Evolutionary conservation across 805 yeast species (phyloP).

Genomic region (Kuraishia ogatae): DNA sequence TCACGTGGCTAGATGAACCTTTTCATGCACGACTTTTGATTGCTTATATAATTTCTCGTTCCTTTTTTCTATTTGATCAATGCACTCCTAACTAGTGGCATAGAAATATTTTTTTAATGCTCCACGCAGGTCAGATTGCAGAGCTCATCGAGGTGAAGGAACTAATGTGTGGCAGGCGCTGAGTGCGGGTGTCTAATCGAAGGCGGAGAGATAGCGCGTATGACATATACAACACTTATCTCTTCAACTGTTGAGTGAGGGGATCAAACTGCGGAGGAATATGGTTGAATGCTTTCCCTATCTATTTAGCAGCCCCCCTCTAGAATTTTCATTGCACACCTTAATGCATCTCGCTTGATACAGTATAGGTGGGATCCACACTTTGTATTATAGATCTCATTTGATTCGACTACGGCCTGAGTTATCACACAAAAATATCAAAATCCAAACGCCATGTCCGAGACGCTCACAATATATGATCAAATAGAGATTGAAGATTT

Average conservation of each 20-base stretch:
- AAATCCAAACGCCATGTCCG: neutral
- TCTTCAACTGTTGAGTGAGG: too few species aligned
- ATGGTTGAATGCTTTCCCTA: too few species aligned
- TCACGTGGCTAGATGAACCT: neutral
- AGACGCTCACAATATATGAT: slow-evolving; percentile 54
- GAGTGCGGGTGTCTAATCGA: neutral
- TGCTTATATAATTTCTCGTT: neutral
- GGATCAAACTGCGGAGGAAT: too few species aligned
- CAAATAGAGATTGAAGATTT: slow-evolving; percentile 97
- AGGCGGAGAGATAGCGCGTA: too few species aligned
- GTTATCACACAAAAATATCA: neutral
- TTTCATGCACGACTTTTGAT: neutral
- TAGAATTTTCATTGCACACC: neutral
- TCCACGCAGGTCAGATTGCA: neutral
- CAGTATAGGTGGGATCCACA: neutral
- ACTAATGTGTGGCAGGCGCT: neutral
- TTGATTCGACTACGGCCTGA: neutral
- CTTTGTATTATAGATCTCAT: neutral
- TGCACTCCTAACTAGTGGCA: neutral
- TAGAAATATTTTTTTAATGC: too few species aligned
- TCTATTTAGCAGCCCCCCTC: too few species aligned
- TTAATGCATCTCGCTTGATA: neutral
- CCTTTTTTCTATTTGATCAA: neutral
- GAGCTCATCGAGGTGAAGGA: neutral
- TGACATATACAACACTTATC: too few species aligned